A percentile compares a stretch with the other conserved stretches of the same genome.
Conservation (phyloP, 805 yeast genomes). For the Metschnikowia rubicola region DNA sequence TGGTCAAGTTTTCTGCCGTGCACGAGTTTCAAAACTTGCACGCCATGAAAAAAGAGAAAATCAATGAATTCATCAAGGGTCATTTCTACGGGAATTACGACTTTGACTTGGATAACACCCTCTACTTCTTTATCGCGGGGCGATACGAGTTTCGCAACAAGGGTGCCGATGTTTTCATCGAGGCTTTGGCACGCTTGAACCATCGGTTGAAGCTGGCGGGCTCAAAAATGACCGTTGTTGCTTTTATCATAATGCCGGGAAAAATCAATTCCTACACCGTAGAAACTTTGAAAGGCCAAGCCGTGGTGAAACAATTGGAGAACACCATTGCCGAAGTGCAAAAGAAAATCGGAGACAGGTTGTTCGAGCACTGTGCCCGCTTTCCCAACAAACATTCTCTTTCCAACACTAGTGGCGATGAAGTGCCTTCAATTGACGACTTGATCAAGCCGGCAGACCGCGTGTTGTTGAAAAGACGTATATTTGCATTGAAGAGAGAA, state of each 20-base stretch:
- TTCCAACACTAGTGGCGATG: conserved; percentile 46
- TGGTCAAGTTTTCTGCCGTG: conserved; percentile 92
- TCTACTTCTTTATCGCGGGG: conserved; percentile 95
- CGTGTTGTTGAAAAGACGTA: conserved; percentile 85
- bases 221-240: conserved; percentile 90
- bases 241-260: conserved; percentile 98
- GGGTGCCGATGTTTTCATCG: conserved; percentile 94
- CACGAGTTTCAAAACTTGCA: conserved; percentile 97
- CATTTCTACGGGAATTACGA: conserved; percentile 97
- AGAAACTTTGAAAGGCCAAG: conserved; percentile 94
- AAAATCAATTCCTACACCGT: conserved; percentile 90
- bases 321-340: conserved; percentile 86
- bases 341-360: conserved; percentile 75
- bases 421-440: conserved; percentile 77
- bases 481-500: conserved; percentile 86
- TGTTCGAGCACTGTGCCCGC: conserved; percentile 87
- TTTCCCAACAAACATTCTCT: conserved; percentile 44
- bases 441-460: conserved; percentile 83
- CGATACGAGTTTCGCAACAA: conserved; percentile 95
- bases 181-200: conserved; percentile 86
- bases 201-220: conserved; percentile 77
- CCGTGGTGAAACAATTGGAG: conserved; percentile 88
- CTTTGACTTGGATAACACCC: conserved; percentile 88
- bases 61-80: conserved; percentile 91
- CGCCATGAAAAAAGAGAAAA: conserved; percentile 85